Conservation (phyloP, 2,329 filamentous ascomycete species). For the Simplicillium sp. region DNA sequence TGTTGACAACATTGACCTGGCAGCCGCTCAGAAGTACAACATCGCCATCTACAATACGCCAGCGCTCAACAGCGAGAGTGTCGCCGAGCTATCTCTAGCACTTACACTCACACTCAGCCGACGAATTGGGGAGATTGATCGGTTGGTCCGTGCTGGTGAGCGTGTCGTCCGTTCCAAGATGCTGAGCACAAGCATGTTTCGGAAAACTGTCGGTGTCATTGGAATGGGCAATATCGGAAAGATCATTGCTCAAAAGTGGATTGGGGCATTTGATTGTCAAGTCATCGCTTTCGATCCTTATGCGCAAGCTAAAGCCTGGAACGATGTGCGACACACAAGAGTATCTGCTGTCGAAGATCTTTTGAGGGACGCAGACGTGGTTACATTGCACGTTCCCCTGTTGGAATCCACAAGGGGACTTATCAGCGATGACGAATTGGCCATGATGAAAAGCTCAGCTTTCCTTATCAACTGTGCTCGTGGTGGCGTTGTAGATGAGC, state of each 20-base stretch:
- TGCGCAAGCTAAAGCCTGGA: conserved; percentile 16
- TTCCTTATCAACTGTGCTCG: conserved; percentile 18
- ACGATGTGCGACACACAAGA: conserved; percentile 15
- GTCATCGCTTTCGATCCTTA: conserved; percentile 22
- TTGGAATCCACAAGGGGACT: conserved; percentile 16
- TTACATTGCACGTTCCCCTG: conserved; percentile 23
- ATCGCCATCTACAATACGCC: conserved; percentile 34
- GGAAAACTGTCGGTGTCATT: conserved; percentile 21
- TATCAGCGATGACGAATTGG: conserved; percentile 15
- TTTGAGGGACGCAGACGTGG: conserved; percentile 16
- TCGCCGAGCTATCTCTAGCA: conserved; percentile 24
- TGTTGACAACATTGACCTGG: conserved; percentile 30
- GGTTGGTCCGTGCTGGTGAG: conserved; percentile 13
- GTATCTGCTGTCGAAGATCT: conserved; percentile 17
- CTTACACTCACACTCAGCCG: conserved; percentile 21
- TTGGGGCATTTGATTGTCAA: conserved; percentile 16
- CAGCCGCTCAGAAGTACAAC: conserved; percentile 21
- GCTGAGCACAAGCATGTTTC: conserved; percentile 20
- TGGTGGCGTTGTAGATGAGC: conserved; percentile 24
- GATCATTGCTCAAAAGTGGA: conserved; percentile 19
- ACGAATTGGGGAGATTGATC: conserved; percentile 17
- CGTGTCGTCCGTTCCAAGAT: conserved; percentile 24
- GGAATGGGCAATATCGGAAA: conserved; percentile 25
- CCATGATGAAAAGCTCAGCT: conserved; percentile 14
- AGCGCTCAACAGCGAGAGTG: conserved; percentile 27